These are phyloP conservation scores for Citropsis articulata DNA, from an alignment of 345 rosid species.

Conservation along the genomic window DNA sequence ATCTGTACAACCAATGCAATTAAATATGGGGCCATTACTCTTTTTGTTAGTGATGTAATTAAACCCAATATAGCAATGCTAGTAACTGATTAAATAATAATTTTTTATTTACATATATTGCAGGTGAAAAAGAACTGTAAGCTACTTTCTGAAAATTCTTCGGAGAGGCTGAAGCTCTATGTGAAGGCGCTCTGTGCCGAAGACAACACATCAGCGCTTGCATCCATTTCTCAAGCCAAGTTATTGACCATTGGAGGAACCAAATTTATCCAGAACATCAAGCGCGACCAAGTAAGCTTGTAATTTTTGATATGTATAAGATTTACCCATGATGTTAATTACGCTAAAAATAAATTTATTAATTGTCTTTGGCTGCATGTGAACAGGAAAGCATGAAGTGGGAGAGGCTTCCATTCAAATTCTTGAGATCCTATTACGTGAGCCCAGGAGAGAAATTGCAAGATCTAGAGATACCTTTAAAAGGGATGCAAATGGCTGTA, in stretches of 20 bases:
- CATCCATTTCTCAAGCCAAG: constrained; percentile 63
- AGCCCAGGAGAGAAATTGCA: constrained; percentile 48
- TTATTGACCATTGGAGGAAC: constrained; percentile 33
- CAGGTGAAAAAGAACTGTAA: constrained; percentile 63
- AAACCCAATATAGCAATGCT: background rate
- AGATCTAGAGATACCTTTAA: constrained; percentile 54
- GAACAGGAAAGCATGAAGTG: constrained; percentile 72
- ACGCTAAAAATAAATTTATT: background rate
- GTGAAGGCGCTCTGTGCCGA: constrained; percentile 56
- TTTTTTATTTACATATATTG: background rate
- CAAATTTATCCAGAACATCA: constrained; percentile 51
- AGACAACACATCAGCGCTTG: constrained; percentile 42
- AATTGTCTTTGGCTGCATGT: background rate
- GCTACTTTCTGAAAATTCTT: constrained; percentile 45
- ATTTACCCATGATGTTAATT: too few relatives aligned
- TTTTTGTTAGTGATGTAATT: background rate
- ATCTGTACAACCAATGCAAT: background rate
- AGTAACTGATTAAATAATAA: background rate
- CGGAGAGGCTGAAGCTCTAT: constrained; percentile 60
- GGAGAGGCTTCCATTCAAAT: constrained; percentile 69
- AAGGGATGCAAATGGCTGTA: constrained; percentile 83
- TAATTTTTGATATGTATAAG: background rate
- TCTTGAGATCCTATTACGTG: constrained; percentile 35
- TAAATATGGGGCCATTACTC: background rate
- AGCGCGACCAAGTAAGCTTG: constrained; percentile 51